Percentiles rank a stretch among this genome's conserved stretches.
Evolutionary conservation across 2,329 filamentous ascomycete genomes (phyloP).

Genomic region (Blastomyces percursus): DNA sequence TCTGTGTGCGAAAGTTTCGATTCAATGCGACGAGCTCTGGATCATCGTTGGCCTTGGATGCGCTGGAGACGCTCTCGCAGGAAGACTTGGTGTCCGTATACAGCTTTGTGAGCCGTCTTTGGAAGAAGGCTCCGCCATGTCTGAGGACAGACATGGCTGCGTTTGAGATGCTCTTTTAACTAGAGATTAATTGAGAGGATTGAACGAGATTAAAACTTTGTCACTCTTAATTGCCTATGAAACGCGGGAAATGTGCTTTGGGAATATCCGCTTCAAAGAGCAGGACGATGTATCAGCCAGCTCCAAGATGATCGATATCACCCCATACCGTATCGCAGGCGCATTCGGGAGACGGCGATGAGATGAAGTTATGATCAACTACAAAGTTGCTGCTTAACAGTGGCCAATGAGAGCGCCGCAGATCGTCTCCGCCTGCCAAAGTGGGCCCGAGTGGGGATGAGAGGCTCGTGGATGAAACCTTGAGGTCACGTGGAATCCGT

Average conservation of each 20-base stretch:
- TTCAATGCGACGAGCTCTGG: conserved; percentile 48
- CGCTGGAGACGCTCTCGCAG: conserved; percentile 44
- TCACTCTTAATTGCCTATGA: neutral
- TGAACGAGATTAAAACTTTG: neutral
- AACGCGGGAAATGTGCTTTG: too few relatives aligned
- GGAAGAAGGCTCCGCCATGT: conserved; percentile 35
- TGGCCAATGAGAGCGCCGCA: conserved; percentile 3
- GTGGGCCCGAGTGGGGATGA: conserved; percentile 1
- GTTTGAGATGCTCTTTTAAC: neutral
- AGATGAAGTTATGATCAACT: neutral
- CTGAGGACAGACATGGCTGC: conserved; percentile 37
- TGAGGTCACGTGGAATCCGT: neutral
- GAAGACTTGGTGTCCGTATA: conserved; percentile 55
- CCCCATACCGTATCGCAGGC: neutral
- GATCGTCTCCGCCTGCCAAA: conserved; percentile 3
- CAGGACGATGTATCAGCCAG: neutral
- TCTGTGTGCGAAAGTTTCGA: conserved; percentile 51
- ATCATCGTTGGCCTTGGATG: conserved; percentile 38
- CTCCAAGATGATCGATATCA: too few relatives aligned
- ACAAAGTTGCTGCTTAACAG: conserved; percentile 4
- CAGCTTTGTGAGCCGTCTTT: conserved; percentile 46
- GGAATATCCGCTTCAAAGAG: neutral
- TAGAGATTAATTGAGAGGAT: neutral
- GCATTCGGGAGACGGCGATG: neutral
- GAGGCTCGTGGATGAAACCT: too few relatives aligned